phyloP scores from a whole-genome alignment of 768 basidiomycete genomes.

The Kwoniella bestiolae region DNA sequence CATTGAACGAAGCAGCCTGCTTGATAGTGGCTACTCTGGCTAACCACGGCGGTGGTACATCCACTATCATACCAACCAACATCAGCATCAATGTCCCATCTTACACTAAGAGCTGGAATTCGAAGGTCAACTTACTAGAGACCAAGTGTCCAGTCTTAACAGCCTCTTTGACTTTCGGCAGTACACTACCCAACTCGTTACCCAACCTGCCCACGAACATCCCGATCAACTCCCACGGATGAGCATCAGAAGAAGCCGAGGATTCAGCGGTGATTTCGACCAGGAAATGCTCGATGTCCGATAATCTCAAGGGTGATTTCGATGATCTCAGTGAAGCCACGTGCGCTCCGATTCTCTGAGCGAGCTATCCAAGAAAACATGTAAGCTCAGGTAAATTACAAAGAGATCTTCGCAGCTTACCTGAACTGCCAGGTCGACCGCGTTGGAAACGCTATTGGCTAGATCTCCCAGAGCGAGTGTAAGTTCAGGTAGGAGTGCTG shows the following conservation, averaged over 20 bases:
- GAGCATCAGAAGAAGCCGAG: constrained; percentile 66
- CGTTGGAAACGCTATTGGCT: constrained; percentile 65
- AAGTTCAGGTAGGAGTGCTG: constrained; percentile 65
- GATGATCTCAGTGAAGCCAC: constrained; percentile 76
- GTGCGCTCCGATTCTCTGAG: constrained; percentile 85
- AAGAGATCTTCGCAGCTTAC: constrained; percentile 60
- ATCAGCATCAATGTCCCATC: not conserved
- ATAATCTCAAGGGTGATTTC: constrained; percentile 77
- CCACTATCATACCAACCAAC: constrained; percentile 33
- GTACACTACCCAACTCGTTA: constrained; percentile 70
- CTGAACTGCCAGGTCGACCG: constrained; percentile 89
- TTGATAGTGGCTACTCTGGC: constrained; percentile 80
- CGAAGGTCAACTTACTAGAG: constrained; percentile 67
- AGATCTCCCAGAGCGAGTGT: constrained; percentile 45
- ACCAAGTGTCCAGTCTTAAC: constrained; percentile 76
- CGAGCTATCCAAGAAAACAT: constrained; percentile 66
- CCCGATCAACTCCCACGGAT: constrained; percentile 78
- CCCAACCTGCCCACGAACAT: constrained; percentile 71
- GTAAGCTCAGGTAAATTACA: constrained; percentile 3
- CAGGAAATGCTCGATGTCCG: constrained; percentile 71
- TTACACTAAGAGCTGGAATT: too few relatives aligned
- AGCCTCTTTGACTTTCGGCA: constrained; percentile 64
- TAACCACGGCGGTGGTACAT: constrained; percentile 81
- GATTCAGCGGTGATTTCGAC: constrained; percentile 72
- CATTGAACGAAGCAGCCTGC: constrained; percentile 77